Percentiles rank a stretch among this genome's conserved stretches.
Conservation (phyloP, 2,329 filamentous ascomycete species). For the Calonectria hongkongensis region DNA sequence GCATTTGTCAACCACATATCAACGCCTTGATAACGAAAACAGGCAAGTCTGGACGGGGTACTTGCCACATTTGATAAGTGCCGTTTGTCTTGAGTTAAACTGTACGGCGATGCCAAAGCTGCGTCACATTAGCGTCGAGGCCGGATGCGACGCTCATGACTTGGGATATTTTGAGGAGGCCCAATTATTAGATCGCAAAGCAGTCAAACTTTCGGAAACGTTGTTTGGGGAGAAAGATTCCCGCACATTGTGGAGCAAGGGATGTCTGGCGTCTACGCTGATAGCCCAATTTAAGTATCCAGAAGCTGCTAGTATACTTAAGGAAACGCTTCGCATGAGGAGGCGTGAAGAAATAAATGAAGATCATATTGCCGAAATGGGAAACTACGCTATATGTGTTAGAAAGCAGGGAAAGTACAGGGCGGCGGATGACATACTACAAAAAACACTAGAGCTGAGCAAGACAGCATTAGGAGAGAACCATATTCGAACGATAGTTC, state of each 20-base stretch:
- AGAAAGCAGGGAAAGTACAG: background rate
- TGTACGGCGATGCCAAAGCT: background rate
- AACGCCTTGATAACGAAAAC: conserved; percentile 42
- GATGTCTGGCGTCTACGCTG: background rate
- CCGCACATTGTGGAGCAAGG: accelerated
- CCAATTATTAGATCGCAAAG: background rate
- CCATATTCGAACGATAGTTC: background rate
- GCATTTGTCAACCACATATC: conserved; percentile 41
- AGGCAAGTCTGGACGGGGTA: conserved; percentile 49
- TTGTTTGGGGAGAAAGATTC: background rate
- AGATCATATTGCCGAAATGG: background rate
- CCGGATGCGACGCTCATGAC: background rate
- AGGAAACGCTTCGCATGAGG: conserved; percentile 16
- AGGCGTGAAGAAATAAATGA: background rate
- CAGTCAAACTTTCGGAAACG: background rate
- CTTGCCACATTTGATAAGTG: conserved; percentile 45
- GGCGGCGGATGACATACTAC: background rate
- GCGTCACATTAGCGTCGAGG: background rate
- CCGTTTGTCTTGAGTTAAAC: background rate
- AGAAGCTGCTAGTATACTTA: background rate
- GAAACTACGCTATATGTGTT: background rate
- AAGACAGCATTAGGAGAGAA: background rate
- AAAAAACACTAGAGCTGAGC: background rate
- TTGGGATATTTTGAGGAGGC: background rate
- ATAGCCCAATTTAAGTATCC: too few species aligned